phyloP scores from a whole-genome alignment of 1,284 basidiomycete species.

The Ceratorhiza oryzae-sativae region DNA sequence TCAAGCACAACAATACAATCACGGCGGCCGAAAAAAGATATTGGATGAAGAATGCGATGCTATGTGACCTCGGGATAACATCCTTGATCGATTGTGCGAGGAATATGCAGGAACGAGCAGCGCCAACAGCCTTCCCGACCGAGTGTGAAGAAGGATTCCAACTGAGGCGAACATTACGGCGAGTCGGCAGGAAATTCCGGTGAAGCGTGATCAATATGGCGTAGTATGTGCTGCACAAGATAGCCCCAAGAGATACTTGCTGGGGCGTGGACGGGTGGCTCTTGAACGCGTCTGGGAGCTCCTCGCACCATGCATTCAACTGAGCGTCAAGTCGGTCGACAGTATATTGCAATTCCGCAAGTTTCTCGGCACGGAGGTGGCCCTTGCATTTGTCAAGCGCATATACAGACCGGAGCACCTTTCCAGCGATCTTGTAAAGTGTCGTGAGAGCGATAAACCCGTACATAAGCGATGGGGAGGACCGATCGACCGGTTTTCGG shows the following conservation, averaged over 20 bases:
- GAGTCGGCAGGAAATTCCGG: constrained; percentile 78
- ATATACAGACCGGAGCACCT: constrained; percentile 82
- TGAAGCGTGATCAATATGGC: constrained; percentile 87
- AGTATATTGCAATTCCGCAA: constrained; percentile 70
- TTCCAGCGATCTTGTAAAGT: constrained; percentile 79
- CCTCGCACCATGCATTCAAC: constrained; percentile 81
- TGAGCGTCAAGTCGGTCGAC: constrained; percentile 80
- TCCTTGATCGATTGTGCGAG: constrained; percentile 85
- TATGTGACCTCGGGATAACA: constrained; percentile 84
- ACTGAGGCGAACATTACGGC: constrained; percentile 55
- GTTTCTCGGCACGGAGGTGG: constrained; percentile 73
- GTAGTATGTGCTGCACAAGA: constrained; percentile 76
- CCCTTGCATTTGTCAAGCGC: constrained; percentile 66
- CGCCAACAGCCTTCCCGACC: constrained; percentile 76
- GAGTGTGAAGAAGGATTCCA: constrained; percentile 55
- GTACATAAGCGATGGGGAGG: constrained; percentile 73
- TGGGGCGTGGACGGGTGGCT: constrained; percentile 72
- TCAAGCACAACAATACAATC: constrained; percentile 85
- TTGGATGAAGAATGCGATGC: constrained; percentile 90
- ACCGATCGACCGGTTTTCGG: constrained; percentile 15
- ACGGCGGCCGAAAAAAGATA: constrained; percentile 90
- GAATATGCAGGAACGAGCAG: constrained; percentile 80
- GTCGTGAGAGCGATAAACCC: constrained; percentile 77
- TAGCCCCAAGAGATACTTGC: constrained; percentile 83
- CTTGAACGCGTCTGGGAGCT: constrained; percentile 75